Evolutionary conservation across 2,329 filamentous ascomycete species (phyloP), one percentile per base, ranked within the genome.

Genomic region (Emmonsia crescens): DNA sequence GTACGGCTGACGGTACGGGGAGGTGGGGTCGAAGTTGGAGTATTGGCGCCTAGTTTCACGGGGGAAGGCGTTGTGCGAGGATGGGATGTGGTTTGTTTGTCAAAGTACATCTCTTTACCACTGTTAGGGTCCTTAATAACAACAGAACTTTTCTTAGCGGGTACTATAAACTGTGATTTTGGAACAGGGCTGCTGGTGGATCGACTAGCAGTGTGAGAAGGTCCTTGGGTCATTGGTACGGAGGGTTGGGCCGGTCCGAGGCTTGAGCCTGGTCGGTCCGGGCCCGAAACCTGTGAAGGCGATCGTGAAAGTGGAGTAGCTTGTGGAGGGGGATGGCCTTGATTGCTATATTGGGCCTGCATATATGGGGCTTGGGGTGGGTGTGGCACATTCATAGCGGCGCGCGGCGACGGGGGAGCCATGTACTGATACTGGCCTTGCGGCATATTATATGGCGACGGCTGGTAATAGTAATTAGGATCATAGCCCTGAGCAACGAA

Each of bases 121-220:
- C 91, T 92, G 61, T 87, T 83, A 36, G 87, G 83, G 70, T 91
- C 89, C 80, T 91, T 95, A 79, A 96, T 96, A 57, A 86, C 81
- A 66, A 96, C 88, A 0, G 88, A 86, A 56, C 5, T 24, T 80
- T 88, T 89, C 62, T 73, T 72, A 2, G 74, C 80, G 10, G 87
- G 86, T 63, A 84, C 82, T 64, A 87, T 82, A 64, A 87, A 85
- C 66, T 84, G 82, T 3, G 84, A 78, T 64, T 83, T 84, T 42
- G 85, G 80, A 29, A 81, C 83, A 40, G 86, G 83, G 63, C 80
- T 82, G 78, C 81, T 76, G 75, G 85, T 79, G 46, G 76, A 75
- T 62, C 70, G 85, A 78, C 75, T 86, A 74, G 75, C 77, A 75
- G 72, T 84, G 66, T 82, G 78, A 62, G 59, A 61, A 33, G 57